phyloP scores from a whole-genome alignment of 768 basidiomycete species.

The Dioszegia hungarica region DNA sequence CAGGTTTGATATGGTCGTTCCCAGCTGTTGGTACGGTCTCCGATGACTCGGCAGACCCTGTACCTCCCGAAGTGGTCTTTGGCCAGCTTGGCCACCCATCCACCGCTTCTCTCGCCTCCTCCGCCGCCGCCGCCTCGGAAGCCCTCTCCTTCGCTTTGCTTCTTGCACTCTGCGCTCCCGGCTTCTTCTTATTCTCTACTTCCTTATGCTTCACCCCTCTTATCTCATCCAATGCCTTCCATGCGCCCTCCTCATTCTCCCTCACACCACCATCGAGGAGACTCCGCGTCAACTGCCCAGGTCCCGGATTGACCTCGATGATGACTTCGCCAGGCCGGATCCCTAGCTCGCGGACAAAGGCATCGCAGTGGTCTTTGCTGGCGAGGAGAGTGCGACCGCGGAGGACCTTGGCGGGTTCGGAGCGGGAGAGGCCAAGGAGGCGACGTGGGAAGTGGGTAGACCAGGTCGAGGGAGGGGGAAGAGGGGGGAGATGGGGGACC shows the following conservation, averaged over 20 bases:
- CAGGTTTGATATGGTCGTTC: background rate
- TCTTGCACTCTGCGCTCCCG: too few relatives aligned
- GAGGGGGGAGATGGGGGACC: conserved; percentile 14
- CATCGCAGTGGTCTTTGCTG: conserved; percentile 15
- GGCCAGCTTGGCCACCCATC: too few relatives aligned
- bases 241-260: background rate
- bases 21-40: too few relatives aligned
- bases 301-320: conserved; percentile 28
- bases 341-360: conserved; percentile 23
- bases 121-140: too few relatives aligned
- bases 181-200: background rate
- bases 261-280: conserved; percentile 21
- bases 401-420: conserved; percentile 9
- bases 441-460: conserved; percentile 20
- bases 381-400: conserved; percentile 19
- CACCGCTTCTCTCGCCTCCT: too few relatives aligned
- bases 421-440: conserved; percentile 10
- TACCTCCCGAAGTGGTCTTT: too few relatives aligned
- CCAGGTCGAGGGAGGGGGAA: conserved; percentile 13
- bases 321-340: conserved; percentile 28
- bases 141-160: too few relatives aligned
- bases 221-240: background rate
- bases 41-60: too few relatives aligned
- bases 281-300: conserved; percentile 27
- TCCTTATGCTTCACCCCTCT: background rate